Evolutionary conservation across 805 yeast species (phyloP).

Genomic region (Debaryomyces maramus): DNA sequence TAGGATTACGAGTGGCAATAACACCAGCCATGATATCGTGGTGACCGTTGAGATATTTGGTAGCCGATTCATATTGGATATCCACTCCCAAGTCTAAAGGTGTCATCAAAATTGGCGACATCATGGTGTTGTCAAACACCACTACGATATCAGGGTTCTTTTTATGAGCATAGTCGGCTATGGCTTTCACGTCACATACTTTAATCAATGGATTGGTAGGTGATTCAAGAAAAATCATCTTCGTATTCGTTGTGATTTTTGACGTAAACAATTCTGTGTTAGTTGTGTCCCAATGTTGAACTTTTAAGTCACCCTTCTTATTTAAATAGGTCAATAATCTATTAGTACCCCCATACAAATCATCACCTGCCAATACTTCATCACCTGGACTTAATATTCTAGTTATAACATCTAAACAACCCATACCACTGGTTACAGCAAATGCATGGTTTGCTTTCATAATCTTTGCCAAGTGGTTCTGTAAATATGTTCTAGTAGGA

Average conservation of each 20-base stretch:
- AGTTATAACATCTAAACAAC: slow-evolving; percentile 82
- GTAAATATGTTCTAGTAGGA: slow-evolving; percentile 84
- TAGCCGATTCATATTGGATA: slow-evolving; percentile 90
- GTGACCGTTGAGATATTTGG: slow-evolving; percentile 90
- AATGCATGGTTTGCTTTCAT: slow-evolving; percentile 76
- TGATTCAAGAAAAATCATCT: slow-evolving; percentile 79
- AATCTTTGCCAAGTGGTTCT: slow-evolving; percentile 71
- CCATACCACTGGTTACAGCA: slow-evolving; percentile 92
- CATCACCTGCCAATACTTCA: slow-evolving; percentile 92
- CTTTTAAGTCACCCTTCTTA: slow-evolving; percentile 61
- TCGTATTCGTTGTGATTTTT: slow-evolving; percentile 58
- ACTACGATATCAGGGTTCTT: slow-evolving; percentile 67
- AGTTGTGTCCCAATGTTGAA: slow-evolving; percentile 82
- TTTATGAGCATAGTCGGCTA: slow-evolving; percentile 65
- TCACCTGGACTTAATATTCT: slow-evolving; percentile 79
- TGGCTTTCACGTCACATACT: slow-evolving; percentile 74
- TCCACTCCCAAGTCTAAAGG: slow-evolving; percentile 88
- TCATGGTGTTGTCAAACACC: slow-evolving; percentile 95
- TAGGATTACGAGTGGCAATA: slow-evolving; percentile 64
- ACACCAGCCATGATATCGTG: slow-evolving; percentile 98
- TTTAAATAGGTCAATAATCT: slow-evolving; percentile 74
- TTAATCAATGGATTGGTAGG: slow-evolving; percentile 94
- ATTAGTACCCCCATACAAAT: slow-evolving; percentile 91
- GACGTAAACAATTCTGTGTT: slow-evolving; percentile 58
- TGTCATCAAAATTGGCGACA: slow-evolving; percentile 84